Base-by-base conservation (phyloP, 192 early-diverging fungal species). In the Fimicolochytrium jonesii region DNA sequence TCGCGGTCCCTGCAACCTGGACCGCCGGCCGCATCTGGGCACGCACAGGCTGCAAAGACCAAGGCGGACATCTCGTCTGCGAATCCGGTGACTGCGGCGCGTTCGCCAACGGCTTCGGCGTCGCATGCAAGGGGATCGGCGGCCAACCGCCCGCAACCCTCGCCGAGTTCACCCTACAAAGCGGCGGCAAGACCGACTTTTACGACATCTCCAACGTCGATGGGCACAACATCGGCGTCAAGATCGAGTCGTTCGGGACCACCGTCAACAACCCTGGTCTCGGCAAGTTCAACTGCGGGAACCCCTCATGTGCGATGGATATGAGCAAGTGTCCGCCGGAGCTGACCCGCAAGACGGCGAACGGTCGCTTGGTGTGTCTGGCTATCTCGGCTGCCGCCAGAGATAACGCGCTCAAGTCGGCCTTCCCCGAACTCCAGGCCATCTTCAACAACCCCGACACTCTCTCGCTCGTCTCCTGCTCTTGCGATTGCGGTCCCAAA, bases 181-280 rank as follows among this genome's bases (percentile, higher is more conserved):
- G 23, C 34, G 30, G 43, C 18, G 69, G 63, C 15, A 28, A 44
- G 32, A 70, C 30, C 26, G 70, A 72, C 36, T 72, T 47, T 33
- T 72, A 72, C 60, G 70, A 72, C 35, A 15, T 72, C 53, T 47
- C 37, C 37, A 48, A 57, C 37, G 70, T 72, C 2, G 70, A 72
- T 25, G 70, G 70, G 4, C 51, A 64, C 68, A 62, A 41, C 18
- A 37, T 72, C 31, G 66, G 61, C 6, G 28, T 72, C 22, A 29
- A 22, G n/a, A 63, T 72, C 32, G 48, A 61, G 35, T n/a, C 61
- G 1, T 70, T 48, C 34, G 66, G 66, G 15, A 39, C 56, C 34
- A 1, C 64, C n/a, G 52, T 56, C 37, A 46, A 45, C 43, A 42
- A 69, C 30, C 63, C 63, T 0, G 29, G 11, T 31, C 36, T 69